These are phyloP conservation scores for Candida tallmaniae DNA, from an alignment of 805 yeast species.

Conservation along the genomic window DNA sequence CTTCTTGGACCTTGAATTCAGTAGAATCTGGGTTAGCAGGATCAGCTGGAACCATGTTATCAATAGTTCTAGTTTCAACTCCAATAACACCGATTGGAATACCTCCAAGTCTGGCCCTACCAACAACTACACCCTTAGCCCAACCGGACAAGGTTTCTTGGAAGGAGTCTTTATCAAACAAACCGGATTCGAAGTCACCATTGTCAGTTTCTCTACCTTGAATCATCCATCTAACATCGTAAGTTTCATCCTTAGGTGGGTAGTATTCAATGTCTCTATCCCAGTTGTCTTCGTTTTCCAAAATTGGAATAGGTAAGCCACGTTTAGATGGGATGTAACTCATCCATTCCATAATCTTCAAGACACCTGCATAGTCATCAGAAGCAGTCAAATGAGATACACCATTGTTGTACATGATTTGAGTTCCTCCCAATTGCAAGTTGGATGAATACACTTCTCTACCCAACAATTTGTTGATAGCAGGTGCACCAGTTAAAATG, in stretches of 20 bases:
- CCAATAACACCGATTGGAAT: conserved; percentile 98
- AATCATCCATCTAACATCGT: conserved; percentile 94
- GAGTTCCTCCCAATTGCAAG: conserved; percentile 98
- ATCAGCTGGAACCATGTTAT: conserved; percentile 92
- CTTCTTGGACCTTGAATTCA: conserved; percentile 83
- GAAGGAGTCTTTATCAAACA: conserved; percentile 91
- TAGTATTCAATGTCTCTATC: conserved; percentile 83
- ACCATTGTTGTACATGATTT: conserved; percentile 97
- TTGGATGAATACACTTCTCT: conserved; percentile 96
- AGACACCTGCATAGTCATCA: conserved; percentile 95
- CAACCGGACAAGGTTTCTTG: conserved; percentile 96
- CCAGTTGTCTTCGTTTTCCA: conserved; percentile 83
- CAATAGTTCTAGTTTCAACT: conserved; percentile 88
- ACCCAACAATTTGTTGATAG: conserved; percentile 93
- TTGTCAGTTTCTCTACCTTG: conserved; percentile 70
- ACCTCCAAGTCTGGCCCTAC: conserved; percentile 98
- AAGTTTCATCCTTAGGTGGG: conserved; percentile 69
- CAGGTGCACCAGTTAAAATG: conserved; percentile 98
- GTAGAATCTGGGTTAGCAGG: conserved; percentile 97
- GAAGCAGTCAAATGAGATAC: conserved; percentile 96
- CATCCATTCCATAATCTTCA: conserved; percentile 92
- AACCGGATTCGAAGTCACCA: conserved; percentile 76
- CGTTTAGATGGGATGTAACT: conserved; percentile 91
- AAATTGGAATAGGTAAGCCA: conserved; percentile 84
- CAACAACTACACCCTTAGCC: conserved; percentile 98